Conservation (phyloP, 140 eudicot species). For the Anethum foeniculum region DNA sequence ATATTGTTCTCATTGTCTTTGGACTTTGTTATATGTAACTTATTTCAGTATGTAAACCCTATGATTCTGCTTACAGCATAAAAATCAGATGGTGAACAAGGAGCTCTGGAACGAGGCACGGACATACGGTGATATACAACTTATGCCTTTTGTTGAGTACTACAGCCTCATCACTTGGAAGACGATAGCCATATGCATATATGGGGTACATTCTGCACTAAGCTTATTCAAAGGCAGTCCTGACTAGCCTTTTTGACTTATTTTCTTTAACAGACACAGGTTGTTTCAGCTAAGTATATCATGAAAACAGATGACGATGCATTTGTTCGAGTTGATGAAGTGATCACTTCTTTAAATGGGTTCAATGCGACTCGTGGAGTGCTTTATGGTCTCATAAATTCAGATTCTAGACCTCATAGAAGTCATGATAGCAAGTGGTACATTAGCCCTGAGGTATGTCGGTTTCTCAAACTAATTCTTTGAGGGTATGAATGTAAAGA, state of each 20-base stretch:
- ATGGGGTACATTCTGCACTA: conserved; percentile 52
- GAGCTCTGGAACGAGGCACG: conserved; percentile 91
- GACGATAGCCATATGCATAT: conserved; percentile 86
- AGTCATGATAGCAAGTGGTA: conserved; percentile 93
- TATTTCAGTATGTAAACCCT: not conserved
- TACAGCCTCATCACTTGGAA: conserved; percentile 94
- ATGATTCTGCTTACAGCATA: conserved; percentile 46
- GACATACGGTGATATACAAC: conserved; percentile 75
- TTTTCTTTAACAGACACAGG: conserved; percentile 58
- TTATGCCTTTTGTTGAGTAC: conserved; percentile 95
- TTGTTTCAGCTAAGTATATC: conserved; percentile 69
- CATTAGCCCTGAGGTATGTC: conserved; percentile 73
- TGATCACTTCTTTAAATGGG: conserved; percentile 46
- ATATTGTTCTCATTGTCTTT: not conserved
- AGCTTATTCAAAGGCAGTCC: conserved; percentile 10
- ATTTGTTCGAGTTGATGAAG: conserved; percentile 92
- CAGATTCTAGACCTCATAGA: conserved; percentile 78
- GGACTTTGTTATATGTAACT: not conserved
- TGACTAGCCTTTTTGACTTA: conserved; percentile 17
- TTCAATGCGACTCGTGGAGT: conserved; percentile 52
- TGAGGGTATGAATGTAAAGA: not conserved
- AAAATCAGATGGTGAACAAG: conserved; percentile 82
- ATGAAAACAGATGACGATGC: conserved; percentile 99
- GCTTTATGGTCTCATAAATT: conserved; percentile 79
- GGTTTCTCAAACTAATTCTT: not conserved